phyloP scores from a whole-genome alignment of 2,329 filamentous ascomycete species.

The Cercospora zeae-maydis region DNA sequence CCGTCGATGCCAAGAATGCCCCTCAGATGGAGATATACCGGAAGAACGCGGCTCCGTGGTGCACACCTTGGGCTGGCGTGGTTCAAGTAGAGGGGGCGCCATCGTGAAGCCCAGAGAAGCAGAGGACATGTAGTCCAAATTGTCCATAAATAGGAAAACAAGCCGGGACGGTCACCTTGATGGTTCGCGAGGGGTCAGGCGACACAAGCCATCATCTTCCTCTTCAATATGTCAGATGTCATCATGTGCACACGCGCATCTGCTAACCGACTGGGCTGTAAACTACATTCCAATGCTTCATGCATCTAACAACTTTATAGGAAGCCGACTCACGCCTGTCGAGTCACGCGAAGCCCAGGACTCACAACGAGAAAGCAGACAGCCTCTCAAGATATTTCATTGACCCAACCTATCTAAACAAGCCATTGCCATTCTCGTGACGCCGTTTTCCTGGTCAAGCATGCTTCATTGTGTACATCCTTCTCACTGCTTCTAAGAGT shows the following conservation, averaged over 20 bases:
- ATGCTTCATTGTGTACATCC: not conserved
- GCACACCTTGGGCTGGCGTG: conserved; percentile 23
- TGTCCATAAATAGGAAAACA: not conserved
- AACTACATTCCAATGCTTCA: not conserved
- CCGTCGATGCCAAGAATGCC: conserved; percentile 22
- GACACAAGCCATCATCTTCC: not conserved
- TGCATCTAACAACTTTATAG: not conserved
- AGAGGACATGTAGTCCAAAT: not conserved
- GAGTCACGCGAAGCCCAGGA: not conserved
- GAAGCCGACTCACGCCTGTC: not conserved
- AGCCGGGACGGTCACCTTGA: not conserved
- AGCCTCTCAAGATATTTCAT: not conserved
- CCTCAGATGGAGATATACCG: conserved; percentile 34
- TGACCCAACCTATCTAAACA: not conserved
- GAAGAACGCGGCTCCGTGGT: conserved; percentile 33
- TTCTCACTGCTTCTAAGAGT: not conserved
- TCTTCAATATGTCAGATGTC: not conserved
- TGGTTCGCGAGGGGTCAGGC: not conserved
- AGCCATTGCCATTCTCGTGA: not conserved
- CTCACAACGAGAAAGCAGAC: not conserved
- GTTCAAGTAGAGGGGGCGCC: conserved; percentile 28
- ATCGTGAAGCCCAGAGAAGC: not conserved
- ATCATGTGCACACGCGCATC: not conserved
- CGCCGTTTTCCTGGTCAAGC: not conserved
- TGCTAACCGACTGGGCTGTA: no score